Evolutionary conservation across 345 rosid genomes (phyloP), one percentile per base, ranked within the genome.

Genomic region (Acer saccharum): DNA sequence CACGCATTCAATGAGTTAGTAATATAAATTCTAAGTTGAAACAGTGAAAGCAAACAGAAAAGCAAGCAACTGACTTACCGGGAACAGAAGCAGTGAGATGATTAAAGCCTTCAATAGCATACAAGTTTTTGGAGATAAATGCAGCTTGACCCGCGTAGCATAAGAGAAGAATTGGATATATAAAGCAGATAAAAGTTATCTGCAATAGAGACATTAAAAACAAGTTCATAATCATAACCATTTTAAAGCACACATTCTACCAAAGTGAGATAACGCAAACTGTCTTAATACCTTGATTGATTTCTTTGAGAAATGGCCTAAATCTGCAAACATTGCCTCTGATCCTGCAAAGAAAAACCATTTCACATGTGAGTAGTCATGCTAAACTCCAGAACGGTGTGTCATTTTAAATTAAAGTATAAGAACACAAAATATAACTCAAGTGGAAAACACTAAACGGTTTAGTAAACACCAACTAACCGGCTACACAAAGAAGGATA

Each of bases 131-230:
- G 62, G 89, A 88, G 81, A 90, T 88, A 76, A 79, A 90, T 46
- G 91, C 90, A 62, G 90, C 88, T 84, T 90, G 94, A 68, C 92
- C 94, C 3, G 89, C 90, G 72, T 90, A 88, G 74, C 78, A 77
- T 41, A 89, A 13, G 48, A 88, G 14, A 57, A 88, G 87, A 75
- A 81, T 73, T 1, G 94, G 94, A 78, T 87, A 90, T 65, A 90
- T 65, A 25, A 85, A 72, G 85, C 80, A 74, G 70, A 80, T n/a
- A 64, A 87, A 87, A 35, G 92, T 84, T 13, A 86, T 77, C 90
- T 90, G 88, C 86, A 82, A 32, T 21, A 78, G 60, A 61, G 16
- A 64, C 14, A 76, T 62, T 55, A 50, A 9, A 78, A 7, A 32
- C 41, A 61, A 68, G 66, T 27, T 61, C 25, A 23, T 61, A 55